Evolutionary conservation across 768 basidiomycete genomes (phyloP).

Genomic region (Rhizopogon roseolus): DNA sequence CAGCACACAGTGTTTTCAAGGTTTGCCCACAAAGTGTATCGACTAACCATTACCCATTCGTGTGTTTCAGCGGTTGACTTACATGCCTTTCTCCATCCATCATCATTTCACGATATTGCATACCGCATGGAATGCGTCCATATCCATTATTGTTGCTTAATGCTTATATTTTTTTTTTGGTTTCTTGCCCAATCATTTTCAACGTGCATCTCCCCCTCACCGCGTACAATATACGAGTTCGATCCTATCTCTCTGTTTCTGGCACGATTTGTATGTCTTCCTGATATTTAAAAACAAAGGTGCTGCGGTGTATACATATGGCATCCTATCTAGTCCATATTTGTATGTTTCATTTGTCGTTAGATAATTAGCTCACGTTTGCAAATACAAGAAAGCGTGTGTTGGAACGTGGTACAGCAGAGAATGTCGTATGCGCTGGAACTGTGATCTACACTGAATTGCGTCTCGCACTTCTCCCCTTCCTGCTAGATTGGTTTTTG

Average conservation of each 20-base stretch:
- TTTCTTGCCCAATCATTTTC: background rate
- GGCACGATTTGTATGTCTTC: background rate
- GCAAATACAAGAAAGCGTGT: background rate
- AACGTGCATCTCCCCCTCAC: background rate
- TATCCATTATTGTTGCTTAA: conserved; percentile 34
- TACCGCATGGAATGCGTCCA: conserved; percentile 8
- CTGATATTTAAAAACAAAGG: conserved; percentile 1
- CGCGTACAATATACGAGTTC: background rate
- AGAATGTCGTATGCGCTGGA: background rate
- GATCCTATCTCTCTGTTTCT: background rate
- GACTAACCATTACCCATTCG: background rate
- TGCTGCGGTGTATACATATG: background rate
- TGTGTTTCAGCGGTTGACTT: background rate
- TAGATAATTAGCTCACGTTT: conserved; percentile 1
- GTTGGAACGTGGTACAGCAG: background rate
- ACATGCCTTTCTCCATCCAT: background rate
- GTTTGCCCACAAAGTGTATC: conserved; percentile 1
- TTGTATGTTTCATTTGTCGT: conserved; percentile 3
- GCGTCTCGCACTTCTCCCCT: conserved; percentile 71
- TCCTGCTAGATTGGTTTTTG: conserved; percentile 44
- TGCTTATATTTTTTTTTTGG: conserved; percentile 8
- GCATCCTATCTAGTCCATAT: background rate
- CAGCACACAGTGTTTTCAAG: background rate
- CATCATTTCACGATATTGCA: background rate
- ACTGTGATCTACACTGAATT: conserved; percentile 54